Conservation (phyloP, 2,329 filamentous ascomycete genomes). For the Cercospora canescens region DNA sequence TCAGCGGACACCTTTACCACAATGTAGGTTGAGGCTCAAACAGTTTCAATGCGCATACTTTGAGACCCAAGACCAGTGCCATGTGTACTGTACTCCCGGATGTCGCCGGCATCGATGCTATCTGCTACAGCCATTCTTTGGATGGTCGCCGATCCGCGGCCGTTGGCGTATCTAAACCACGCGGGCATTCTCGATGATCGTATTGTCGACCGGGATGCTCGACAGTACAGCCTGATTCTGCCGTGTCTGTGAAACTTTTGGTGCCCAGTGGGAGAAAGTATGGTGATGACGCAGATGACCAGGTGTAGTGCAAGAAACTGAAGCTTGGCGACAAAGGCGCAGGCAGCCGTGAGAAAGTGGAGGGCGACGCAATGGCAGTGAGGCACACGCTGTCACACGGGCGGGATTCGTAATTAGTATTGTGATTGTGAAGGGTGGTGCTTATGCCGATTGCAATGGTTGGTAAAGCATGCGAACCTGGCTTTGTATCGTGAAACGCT, state of each 20-base stretch:
- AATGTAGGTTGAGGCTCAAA: not conserved
- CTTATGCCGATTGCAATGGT: conserved; percentile 3
- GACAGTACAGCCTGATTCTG: not conserved
- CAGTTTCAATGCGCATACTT: not conserved
- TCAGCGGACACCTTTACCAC: not conserved
- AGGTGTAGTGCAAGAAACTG: conserved; percentile 1
- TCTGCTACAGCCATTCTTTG: not conserved
- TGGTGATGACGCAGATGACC: conserved; percentile 4
- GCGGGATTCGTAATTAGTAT: not conserved
- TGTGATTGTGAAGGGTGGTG: not conserved
- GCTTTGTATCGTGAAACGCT: not conserved
- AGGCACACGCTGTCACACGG: not conserved
- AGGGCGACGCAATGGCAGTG: not conserved
- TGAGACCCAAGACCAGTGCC: not conserved
- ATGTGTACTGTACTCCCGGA: not conserved
- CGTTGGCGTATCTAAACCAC: not conserved
- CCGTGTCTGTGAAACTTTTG: not conserved
- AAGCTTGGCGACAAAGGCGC: conserved; percentile 1
- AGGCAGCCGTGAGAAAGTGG: not conserved
- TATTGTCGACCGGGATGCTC: not conserved
- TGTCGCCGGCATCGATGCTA: not conserved
- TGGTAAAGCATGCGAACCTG: conserved; percentile 3
- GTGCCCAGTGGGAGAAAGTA: not conserved
- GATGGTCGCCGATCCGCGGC: not conserved
- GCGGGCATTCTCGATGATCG: not conserved